These are phyloP conservation scores for Torulaspora quercuum DNA, from an alignment of 805 yeast species.

Conservation along the genomic window DNA sequence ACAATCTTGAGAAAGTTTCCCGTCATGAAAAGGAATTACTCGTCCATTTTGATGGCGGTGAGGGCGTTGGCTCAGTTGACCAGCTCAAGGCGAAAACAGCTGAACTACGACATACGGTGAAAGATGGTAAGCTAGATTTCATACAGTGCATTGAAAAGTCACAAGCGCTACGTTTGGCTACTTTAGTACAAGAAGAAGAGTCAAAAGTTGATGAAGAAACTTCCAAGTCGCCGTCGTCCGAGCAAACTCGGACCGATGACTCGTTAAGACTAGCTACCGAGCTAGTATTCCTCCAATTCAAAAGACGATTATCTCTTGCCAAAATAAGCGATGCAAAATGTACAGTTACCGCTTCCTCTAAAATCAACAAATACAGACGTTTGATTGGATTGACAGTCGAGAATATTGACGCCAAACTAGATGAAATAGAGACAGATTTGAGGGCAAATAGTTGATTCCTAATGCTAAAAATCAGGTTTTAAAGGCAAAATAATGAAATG, in stretches of 20 bases:
- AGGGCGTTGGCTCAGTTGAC: slow-evolving; percentile 11
- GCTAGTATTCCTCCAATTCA: slow-evolving; percentile 52
- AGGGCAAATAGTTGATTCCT: too few species aligned
- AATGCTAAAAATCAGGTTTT: too few species aligned
- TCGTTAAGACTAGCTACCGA: slow-evolving; percentile 36
- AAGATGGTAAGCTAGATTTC: slow-evolving; percentile 14
- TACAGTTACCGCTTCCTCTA: slow-evolving; percentile 45
- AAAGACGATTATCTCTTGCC: slow-evolving; percentile 43
- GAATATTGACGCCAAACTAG: slow-evolving; percentile 75
- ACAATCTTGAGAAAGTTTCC: slow-evolving; percentile 12
- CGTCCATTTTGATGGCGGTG: slow-evolving; percentile 9
- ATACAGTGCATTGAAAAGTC: slow-evolving; percentile 51
- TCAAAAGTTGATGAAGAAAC: slow-evolving; percentile 16
- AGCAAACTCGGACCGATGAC: slow-evolving; percentile 18
- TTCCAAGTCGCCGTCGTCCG: slow-evolving; percentile 14
- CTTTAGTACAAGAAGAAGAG: slow-evolving; percentile 56
- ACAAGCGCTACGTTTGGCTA: slow-evolving; percentile 60
- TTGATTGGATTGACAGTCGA: slow-evolving; percentile 75
- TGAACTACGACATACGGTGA: slow-evolving; percentile 9
- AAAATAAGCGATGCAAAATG: slow-evolving; percentile 50
- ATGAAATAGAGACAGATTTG: slow-evolving; percentile 61
- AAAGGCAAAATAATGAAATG: too few species aligned
- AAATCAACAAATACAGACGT: slow-evolving; percentile 75
- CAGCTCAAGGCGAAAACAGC: slow-evolving; percentile 17
- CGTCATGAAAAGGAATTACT: slow-evolving; percentile 16